phyloP scores from a whole-genome alignment of 352 stramenopile species.

The Peronospora destructor region DNA sequence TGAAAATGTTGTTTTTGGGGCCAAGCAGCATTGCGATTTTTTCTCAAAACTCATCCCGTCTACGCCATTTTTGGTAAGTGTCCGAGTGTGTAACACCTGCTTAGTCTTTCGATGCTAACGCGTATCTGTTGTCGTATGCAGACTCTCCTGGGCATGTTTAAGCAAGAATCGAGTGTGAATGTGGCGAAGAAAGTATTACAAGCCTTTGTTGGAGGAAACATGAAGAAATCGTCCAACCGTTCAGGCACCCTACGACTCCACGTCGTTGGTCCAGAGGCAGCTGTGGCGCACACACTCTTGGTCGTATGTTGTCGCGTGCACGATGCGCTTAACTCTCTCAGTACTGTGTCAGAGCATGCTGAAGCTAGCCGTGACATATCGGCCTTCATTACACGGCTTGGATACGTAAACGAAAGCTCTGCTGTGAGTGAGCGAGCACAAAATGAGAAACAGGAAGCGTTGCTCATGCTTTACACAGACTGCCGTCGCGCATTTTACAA shows the following conservation, averaged over 20 bases:
- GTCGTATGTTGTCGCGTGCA: slow-evolving; percentile 80
- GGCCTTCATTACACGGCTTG: slow-evolving; percentile 73
- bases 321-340: slow-evolving; percentile 77
- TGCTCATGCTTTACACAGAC: slow-evolving; percentile 85
- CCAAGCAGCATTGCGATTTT: slow-evolving; percentile 59
- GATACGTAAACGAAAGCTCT: slow-evolving; percentile 19
- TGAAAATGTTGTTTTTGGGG: slow-evolving; percentile 69
- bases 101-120: background rate
- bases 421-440: slow-evolving; percentile 17
- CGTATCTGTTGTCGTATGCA: slow-evolving; percentile 6
- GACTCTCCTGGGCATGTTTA: slow-evolving; percentile 84
- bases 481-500: slow-evolving; percentile 85
- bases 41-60: slow-evolving; percentile 77
- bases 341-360: slow-evolving; percentile 42
- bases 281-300: slow-evolving; percentile 81
- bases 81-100: background rate
- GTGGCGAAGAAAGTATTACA: slow-evolving; percentile 81
- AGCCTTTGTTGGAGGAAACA: slow-evolving; percentile 49
- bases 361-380: slow-evolving; percentile 65
- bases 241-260: slow-evolving; percentile 44
- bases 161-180: slow-evolving; percentile 65
- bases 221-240: slow-evolving; percentile 18
- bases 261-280: slow-evolving; percentile 63
- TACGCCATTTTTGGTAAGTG: slow-evolving; percentile 52
- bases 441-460: slow-evolving; percentile 70